Conservation (phyloP, 768 basidiomycete genomes). For the Collybia sordida region DNA sequence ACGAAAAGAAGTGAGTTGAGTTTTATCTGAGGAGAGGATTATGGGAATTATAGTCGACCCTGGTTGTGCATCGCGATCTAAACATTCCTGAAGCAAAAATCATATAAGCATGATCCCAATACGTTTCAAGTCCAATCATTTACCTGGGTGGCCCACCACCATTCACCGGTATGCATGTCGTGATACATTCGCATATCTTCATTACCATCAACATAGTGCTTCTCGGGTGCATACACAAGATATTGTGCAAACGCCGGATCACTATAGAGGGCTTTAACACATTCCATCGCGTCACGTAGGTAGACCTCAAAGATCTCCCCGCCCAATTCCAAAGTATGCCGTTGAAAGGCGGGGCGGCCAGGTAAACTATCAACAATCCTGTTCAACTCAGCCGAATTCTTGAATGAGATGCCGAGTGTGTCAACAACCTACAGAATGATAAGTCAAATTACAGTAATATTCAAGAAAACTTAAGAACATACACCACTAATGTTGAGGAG, state of each 20-base stretch:
- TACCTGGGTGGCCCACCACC: constrained; percentile 57
- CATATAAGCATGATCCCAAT: neutral
- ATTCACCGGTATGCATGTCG: constrained; percentile 47
- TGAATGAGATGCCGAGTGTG: constrained; percentile 23
- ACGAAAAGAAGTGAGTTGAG: constrained; percentile 35
- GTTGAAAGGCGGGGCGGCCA: constrained; percentile 20
- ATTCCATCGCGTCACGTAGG: constrained; percentile 32
- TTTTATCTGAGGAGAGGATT: constrained; percentile 29
- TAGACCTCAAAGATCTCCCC: constrained; percentile 30
- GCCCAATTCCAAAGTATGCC: constrained; percentile 22
- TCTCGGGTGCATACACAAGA: constrained; percentile 32
- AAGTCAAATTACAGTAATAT: constrained; percentile 7
- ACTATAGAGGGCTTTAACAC: constrained; percentile 30
- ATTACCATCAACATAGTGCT: constrained; percentile 31
- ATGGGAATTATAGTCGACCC: constrained; percentile 28
- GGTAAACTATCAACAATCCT: constrained; percentile 28
- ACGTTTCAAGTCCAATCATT: too few relatives aligned
- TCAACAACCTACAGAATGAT: too few relatives aligned
- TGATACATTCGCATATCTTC: constrained; percentile 26
- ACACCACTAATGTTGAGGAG: constrained; percentile 38
- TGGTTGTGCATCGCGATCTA: too few relatives aligned
- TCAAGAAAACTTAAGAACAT: constrained; percentile 12
- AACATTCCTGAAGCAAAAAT: too few relatives aligned
- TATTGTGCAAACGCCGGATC: constrained; percentile 29
- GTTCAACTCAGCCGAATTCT: constrained; percentile 23